Conservation (phyloP, 2,329 filamentous ascomycete species). For the Ophiosphaerella herpotricha region DNA sequence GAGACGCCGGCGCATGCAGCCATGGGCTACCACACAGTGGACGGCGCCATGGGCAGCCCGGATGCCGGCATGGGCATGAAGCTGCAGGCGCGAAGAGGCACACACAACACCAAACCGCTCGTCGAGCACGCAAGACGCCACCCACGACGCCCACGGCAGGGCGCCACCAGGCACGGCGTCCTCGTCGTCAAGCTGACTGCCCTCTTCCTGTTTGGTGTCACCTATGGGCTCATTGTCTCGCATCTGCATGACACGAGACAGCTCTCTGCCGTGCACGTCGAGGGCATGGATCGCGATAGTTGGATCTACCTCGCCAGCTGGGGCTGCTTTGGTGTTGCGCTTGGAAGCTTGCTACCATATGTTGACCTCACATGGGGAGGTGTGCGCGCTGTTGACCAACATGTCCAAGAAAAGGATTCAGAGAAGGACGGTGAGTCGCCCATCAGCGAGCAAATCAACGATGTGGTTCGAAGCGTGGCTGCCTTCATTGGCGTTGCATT, state of each 20-base stretch:
- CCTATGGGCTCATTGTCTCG: constrained; percentile 81
- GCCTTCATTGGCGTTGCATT: constrained; percentile 76
- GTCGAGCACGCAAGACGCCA: constrained; percentile 6
- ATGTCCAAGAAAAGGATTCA: constrained; percentile 29
- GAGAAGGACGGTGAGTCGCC: constrained; percentile 45
- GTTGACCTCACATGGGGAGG: constrained; percentile 75
- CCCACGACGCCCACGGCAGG: constrained; percentile 16
- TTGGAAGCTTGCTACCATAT: constrained; percentile 83
- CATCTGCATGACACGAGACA: constrained; percentile 74
- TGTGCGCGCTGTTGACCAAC: constrained; percentile 45
- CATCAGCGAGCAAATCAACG: constrained; percentile 71
- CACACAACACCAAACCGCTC: constrained; percentile 3
- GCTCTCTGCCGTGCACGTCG: constrained; percentile 66
- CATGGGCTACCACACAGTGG: constrained; percentile 21
- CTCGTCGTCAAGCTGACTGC: constrained; percentile 63
- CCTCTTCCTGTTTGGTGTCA: constrained; percentile 77
- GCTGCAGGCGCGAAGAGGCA: constrained; percentile 15
- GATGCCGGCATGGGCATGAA: constrained; percentile 34
- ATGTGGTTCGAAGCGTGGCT: constrained; percentile 69
- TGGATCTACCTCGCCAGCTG: constrained; percentile 78
- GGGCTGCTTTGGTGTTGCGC: constrained; percentile 75
- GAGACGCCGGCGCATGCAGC: constrained; percentile 62
- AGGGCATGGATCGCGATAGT: constrained; percentile 57
- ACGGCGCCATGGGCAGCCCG: constrained; percentile 30
- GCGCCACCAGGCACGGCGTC: constrained; percentile 54